These are phyloP conservation scores for Backusella liffmaniae DNA, from an alignment of 192 early-diverging fungal species.

Conservation along the genomic window DNA sequence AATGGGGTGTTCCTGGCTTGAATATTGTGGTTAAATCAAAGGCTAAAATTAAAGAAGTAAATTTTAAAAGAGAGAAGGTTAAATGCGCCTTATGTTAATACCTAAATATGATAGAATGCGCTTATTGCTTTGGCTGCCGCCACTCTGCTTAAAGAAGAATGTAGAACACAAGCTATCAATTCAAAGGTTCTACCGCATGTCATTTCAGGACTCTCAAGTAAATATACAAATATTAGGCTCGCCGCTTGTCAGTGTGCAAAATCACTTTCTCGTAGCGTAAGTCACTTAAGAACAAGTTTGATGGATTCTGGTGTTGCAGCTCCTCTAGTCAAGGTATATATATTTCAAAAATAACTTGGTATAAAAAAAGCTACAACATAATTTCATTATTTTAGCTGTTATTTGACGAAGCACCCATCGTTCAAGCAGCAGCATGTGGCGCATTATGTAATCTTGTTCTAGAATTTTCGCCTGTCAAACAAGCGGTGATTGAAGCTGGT, in stretches of 20 bases:
- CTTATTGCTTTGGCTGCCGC: conserved; percentile 70
- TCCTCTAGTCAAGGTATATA: conserved; percentile 62
- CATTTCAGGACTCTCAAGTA: conserved; percentile 62
- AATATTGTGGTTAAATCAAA: conserved; percentile 37
- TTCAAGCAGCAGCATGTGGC: conserved; percentile 69
- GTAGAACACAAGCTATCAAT: conserved; percentile 73
- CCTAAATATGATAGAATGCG: conserved; percentile 50
- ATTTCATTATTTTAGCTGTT: conserved; percentile 43
- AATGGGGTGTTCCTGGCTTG: conserved; percentile 26
- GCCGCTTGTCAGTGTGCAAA: conserved; percentile 79
- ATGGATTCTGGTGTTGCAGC: conserved; percentile 73
- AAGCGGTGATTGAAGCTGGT: conserved; percentile 69
- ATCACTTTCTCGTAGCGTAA: conserved; percentile 76
- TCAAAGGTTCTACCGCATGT: conserved; percentile 74
- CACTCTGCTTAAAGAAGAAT: conserved; percentile 68
- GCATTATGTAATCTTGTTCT: conserved; percentile 85
- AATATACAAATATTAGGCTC: conserved; percentile 56
- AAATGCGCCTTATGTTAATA: background rate
- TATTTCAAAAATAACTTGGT: background rate
- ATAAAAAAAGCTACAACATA: background rate
- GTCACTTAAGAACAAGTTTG: conserved; percentile 71
- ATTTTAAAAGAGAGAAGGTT: too few species aligned
- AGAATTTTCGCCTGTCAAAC: conserved; percentile 81
- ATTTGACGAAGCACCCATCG: conserved; percentile 55
- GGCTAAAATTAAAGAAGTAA: conserved; percentile 63